phyloP scores from a whole-genome alignment of 257 asterid species.

The Salvia miltiorrhiza region DNA sequence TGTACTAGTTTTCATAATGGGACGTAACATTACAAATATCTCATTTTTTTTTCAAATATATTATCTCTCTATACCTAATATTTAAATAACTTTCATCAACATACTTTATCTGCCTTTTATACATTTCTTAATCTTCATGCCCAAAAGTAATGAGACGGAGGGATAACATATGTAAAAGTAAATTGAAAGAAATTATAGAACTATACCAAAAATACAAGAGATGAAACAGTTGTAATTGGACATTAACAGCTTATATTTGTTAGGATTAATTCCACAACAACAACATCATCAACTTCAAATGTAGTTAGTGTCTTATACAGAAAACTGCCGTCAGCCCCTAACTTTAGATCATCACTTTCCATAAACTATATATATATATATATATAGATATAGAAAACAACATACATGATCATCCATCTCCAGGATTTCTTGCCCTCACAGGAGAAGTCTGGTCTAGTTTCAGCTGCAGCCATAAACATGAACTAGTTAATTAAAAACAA shows the following conservation, averaged over 20 bases:
- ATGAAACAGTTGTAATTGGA: too few species aligned
- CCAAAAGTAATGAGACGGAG: too few species aligned
- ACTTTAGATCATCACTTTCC: not conserved
- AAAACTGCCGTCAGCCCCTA: slow-evolving; percentile 4
- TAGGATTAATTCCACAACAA: not conserved
- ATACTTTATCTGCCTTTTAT: too few species aligned
- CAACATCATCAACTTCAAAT: not conserved
- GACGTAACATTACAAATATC: too few species aligned
- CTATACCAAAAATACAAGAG: not conserved
- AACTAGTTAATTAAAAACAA: not conserved
- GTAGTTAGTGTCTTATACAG: not conserved
- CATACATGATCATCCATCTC: not conserved
- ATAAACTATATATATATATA: not conserved
- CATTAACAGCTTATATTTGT: not conserved
- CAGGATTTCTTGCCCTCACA: not conserved
- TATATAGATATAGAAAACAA: not conserved
- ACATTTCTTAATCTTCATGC: too few species aligned
- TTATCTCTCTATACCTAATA: too few species aligned
- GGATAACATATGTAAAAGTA: too few species aligned
- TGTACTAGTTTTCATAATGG: too few species aligned
- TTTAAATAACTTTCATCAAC: too few species aligned
- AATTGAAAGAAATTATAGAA: too few species aligned
- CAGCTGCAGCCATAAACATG: slow-evolving; percentile 13
- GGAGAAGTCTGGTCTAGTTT: not conserved
- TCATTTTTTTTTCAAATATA: too few species aligned